Conservation (phyloP, 306 rosid species). For the Rosa lucieae region DNA sequence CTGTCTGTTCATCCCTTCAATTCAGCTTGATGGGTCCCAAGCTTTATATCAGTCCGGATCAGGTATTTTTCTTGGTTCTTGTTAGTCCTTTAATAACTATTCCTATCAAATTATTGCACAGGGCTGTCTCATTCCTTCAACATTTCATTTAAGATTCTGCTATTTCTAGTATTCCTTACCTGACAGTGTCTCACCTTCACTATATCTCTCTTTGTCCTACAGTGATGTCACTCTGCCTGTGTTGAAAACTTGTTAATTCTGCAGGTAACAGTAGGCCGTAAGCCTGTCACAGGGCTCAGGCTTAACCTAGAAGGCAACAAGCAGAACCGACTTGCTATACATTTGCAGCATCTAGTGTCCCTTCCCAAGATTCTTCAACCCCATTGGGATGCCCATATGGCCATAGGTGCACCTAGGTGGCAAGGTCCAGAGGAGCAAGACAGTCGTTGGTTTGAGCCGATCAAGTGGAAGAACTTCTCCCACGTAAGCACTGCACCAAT, state of each 20-base stretch:
- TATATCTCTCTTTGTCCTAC: neutral
- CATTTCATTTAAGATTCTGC: neutral
- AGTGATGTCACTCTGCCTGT: slow-evolving; percentile 22
- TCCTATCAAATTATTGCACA: slow-evolving; percentile 19
- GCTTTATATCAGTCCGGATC: slow-evolving; percentile 91
- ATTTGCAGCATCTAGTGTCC: slow-evolving; percentile 91
- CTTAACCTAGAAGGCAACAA: slow-evolving; percentile 87
- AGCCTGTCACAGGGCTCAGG: slow-evolving; percentile 93
- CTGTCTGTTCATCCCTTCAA: slow-evolving; percentile 82
- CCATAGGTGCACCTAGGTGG: slow-evolving; percentile 98
- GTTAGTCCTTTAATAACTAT: slow-evolving; percentile 14
- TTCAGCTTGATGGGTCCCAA: slow-evolving; percentile 99
- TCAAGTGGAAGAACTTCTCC: slow-evolving; percentile 99
- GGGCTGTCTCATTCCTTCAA: neutral
- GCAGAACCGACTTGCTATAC: slow-evolving; percentile 83
- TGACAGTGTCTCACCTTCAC: neutral
- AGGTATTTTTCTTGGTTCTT: slow-evolving; percentile 50
- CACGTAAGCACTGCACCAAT: slow-evolving; percentile 99
- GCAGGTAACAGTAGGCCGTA: slow-evolving; percentile 98
- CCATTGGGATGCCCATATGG: slow-evolving; percentile 90
- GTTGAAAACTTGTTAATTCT: slow-evolving; percentile 22
- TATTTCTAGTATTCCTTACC: neutral
- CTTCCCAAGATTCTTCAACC: slow-evolving; percentile 94
- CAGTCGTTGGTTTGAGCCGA: slow-evolving; percentile 98
- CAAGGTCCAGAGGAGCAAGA: slow-evolving; percentile 99